Evolutionary conservation across 345 rosid species (phyloP).

Genomic region (Trapa bicornis): DNA sequence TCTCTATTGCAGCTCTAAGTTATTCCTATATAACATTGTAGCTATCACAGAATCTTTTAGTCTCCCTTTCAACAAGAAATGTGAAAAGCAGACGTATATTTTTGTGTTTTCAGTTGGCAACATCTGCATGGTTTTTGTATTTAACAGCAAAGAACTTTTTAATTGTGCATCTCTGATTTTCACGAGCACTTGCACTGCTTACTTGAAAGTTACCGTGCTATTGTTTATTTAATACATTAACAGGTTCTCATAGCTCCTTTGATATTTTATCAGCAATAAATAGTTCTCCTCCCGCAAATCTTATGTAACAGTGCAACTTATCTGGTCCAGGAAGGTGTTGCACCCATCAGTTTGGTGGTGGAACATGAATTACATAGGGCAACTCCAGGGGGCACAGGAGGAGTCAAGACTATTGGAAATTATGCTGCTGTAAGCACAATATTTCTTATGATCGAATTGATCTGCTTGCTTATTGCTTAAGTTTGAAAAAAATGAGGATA

Average conservation of each 20-base stretch:
- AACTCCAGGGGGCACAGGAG: slow-evolving; percentile 95
- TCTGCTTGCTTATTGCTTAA: background rate
- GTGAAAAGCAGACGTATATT: background rate
- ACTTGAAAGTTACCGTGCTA: background rate
- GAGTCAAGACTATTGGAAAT: slow-evolving; percentile 89
- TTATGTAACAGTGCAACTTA: background rate
- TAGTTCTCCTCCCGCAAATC: background rate
- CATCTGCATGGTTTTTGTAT: background rate
- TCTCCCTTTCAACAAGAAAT: background rate
- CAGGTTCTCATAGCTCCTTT: background rate
- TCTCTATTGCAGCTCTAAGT: background rate
- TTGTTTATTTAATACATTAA: background rate
- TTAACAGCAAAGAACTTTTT: background rate
- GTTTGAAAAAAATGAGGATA: background rate
- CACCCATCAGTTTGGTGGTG: slow-evolving; percentile 46
- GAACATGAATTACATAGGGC: slow-evolving; percentile 74
- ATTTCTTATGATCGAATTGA: background rate
- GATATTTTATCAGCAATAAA: background rate
- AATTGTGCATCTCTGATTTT: background rate
- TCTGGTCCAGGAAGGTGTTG: slow-evolving; percentile 71
- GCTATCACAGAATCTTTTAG: background rate
- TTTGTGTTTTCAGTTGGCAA: background rate
- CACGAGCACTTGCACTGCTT: background rate
- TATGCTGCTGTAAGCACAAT: slow-evolving; percentile 63
- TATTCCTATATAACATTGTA: background rate